These are phyloP conservation scores for Ormosia semicastrata DNA, from an alignment of 306 rosid genomes.

Conservation along the genomic window DNA sequence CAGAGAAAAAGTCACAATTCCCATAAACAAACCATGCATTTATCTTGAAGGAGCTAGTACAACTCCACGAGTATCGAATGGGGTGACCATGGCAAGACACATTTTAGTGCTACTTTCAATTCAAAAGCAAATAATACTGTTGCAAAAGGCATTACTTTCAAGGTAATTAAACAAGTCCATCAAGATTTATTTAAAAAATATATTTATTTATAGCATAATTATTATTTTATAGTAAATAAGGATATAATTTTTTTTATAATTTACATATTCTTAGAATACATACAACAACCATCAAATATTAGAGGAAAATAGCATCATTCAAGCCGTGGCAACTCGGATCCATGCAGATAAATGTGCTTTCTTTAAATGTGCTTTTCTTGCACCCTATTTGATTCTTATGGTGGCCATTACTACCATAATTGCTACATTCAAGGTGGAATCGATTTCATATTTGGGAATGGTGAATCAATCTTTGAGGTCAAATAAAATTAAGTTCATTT, in stretches of 20 bases:
- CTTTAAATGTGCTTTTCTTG: constrained; percentile 15
- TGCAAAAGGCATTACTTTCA: constrained; percentile 31
- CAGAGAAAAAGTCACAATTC: constrained; percentile 28
- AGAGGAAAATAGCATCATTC: neutral
- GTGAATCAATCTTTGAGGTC: constrained; percentile 50
- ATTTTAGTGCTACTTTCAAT: constrained; percentile 7
- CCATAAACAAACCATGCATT: constrained; percentile 3
- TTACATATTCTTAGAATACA: constrained; percentile 36
- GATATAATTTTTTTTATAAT: neutral
- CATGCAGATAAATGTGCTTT: constrained; percentile 41
- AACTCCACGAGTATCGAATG: constrained; percentile 11
- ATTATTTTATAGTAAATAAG: too few relatives aligned
- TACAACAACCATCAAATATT: neutral
- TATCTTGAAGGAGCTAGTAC: constrained; percentile 40
- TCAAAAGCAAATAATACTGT: neutral
- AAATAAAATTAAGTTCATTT: neutral
- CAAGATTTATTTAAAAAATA: too few relatives aligned
- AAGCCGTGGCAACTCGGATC: constrained; percentile 37
- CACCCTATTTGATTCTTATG: constrained; percentile 42
- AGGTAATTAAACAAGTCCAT: constrained; percentile 2
- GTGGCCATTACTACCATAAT: constrained; percentile 44
- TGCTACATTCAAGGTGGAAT: constrained; percentile 52
- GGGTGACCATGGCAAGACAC: neutral
- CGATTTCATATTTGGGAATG: constrained; percentile 49
- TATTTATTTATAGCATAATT: neutral